Evolutionary conservation across 768 basidiomycete genomes (phyloP).

Genomic region (Auricularia sp.): DNA sequence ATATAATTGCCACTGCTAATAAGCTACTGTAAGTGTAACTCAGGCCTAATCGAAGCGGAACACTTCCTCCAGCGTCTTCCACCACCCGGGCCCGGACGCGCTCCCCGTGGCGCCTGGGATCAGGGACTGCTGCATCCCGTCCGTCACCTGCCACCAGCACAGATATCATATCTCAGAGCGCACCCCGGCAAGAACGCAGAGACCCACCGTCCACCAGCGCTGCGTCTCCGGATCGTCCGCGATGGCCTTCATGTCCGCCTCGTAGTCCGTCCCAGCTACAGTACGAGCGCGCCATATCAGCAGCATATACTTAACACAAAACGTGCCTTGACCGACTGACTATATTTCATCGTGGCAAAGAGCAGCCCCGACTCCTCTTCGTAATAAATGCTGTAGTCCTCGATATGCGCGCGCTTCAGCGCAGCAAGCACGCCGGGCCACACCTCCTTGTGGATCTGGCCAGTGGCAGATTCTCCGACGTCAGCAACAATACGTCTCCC

Average conservation of each 20-base stretch:
- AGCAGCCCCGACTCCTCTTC: background rate
- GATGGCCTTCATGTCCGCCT: constrained; percentile 53
- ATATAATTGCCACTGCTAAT: too few species aligned
- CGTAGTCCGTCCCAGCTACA: constrained; percentile 53
- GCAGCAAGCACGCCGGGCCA: constrained; percentile 64
- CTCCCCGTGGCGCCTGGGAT: constrained; percentile 61
- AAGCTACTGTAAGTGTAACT: too few species aligned
- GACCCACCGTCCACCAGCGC: constrained; percentile 55
- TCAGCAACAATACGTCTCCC: constrained; percentile 31
- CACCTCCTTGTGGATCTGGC: constrained; percentile 46
- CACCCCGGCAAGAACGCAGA: background rate
- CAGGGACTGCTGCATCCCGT: constrained; percentile 69
- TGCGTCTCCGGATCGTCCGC: constrained; percentile 59
- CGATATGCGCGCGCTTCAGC: constrained; percentile 49
- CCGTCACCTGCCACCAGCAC: constrained; percentile 28
- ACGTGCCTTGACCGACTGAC: background rate
- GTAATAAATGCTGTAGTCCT: constrained; percentile 70
- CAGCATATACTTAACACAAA: too few species aligned
- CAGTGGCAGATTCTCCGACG: constrained; percentile 18
- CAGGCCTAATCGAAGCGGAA: background rate
- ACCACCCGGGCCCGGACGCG: constrained; percentile 60
- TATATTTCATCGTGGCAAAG: background rate
- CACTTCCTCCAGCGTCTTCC: constrained; percentile 21
- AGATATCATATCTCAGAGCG: background rate
- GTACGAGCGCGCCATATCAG: constrained; percentile 24